phyloP scores from a whole-genome alignment of 208 protist genomes.

The Leishmania mexicana region DNA sequence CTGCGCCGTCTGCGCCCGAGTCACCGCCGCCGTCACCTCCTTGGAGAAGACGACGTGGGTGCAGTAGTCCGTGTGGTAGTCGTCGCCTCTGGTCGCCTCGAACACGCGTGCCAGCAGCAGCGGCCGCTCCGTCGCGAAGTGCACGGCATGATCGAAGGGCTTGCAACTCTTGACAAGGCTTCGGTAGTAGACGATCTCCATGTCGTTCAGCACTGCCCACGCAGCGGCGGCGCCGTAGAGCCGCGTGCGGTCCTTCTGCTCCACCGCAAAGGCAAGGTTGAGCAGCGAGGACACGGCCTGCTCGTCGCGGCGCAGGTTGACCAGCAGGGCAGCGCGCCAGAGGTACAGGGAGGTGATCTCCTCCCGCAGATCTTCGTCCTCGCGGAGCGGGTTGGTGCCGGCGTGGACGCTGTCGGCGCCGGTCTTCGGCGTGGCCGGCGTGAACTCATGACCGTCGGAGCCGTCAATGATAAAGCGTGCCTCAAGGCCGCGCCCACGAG shows the following conservation, averaged over 20 bases:
- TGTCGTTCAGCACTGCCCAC: slow-evolving; percentile 85
- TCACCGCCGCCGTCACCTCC: slow-evolving; percentile 74
- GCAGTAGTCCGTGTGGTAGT: slow-evolving; percentile 65
- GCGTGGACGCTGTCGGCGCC: slow-evolving; percentile 34
- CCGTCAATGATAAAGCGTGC: slow-evolving; percentile 33
- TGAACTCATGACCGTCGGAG: slow-evolving; percentile 28
- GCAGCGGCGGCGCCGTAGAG: slow-evolving; percentile 57
- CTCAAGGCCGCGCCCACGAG: slow-evolving; percentile 38
- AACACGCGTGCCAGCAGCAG: slow-evolving; percentile 73
- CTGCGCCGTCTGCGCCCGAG: slow-evolving; percentile 73
- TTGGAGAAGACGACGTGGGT: slow-evolving; percentile 78
- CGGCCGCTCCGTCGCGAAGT: slow-evolving; percentile 57
- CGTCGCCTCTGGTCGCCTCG: slow-evolving; percentile 43
- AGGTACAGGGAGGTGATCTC: slow-evolving; percentile 65
- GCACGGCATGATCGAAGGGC: slow-evolving; percentile 41
- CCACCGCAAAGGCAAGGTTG: slow-evolving; percentile 58
- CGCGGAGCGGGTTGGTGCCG: slow-evolving; percentile 61
- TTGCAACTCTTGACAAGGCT: slow-evolving; percentile 62
- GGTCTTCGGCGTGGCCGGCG: slow-evolving; percentile 36
- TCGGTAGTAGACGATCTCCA: slow-evolving; percentile 84
- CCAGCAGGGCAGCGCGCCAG: slow-evolving; percentile 81
- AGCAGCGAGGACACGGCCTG: slow-evolving; percentile 66
- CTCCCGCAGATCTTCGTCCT: slow-evolving; percentile 51
- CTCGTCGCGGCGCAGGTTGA: slow-evolving; percentile 74
- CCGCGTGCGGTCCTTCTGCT: slow-evolving; percentile 42